Evolutionary conservation across 2,329 filamentous ascomycete genomes (phyloP).

Genomic region (Emericellopsis cladophorae): DNA sequence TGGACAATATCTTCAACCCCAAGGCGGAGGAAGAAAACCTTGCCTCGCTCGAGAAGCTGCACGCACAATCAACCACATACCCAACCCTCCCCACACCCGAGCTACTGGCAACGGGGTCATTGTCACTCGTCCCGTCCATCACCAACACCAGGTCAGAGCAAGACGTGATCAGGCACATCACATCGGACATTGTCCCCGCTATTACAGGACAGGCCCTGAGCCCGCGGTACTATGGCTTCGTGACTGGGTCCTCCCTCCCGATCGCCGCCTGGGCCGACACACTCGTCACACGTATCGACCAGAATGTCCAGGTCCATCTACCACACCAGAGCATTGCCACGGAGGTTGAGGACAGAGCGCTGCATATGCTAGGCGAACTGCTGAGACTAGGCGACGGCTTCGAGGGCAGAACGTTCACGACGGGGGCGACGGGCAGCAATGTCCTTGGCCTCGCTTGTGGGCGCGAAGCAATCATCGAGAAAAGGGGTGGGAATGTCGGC

Average conservation of each 20-base stretch:
- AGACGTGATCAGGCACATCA: constrained; percentile 26
- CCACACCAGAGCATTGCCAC: constrained; percentile 64
- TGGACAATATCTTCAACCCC: constrained; percentile 13
- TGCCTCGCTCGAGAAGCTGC: constrained; percentile 3
- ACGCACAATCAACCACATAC: constrained; percentile 13
- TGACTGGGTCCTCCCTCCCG: constrained; percentile 71
- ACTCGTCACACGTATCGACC: constrained; percentile 68
- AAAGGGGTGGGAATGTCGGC: constrained; percentile 36
- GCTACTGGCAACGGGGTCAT: constrained; percentile 11
- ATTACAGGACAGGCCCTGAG: constrained; percentile 55
- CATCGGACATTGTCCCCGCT: constrained; percentile 35
- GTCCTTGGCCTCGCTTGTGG: constrained; percentile 60
- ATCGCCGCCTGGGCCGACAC: constrained; percentile 74
- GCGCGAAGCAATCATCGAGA: constrained; percentile 48
- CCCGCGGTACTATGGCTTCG: constrained; percentile 74
- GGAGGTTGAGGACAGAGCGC: constrained; percentile 59
- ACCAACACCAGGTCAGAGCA: constrained; percentile 22
- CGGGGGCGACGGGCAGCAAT: constrained; percentile 63
- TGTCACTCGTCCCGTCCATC: constrained; percentile 20
- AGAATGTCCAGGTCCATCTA: constrained; percentile 76
- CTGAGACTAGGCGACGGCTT: constrained; percentile 49
- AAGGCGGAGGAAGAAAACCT: constrained; percentile 11
- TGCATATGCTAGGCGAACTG: constrained; percentile 57
- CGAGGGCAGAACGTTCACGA: constrained; percentile 40
- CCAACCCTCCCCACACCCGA: constrained; percentile 19